Base-by-base conservation (phyloP, 2,329 filamentous ascomycete genomes). In the Aspergillus proliferans region DNA sequence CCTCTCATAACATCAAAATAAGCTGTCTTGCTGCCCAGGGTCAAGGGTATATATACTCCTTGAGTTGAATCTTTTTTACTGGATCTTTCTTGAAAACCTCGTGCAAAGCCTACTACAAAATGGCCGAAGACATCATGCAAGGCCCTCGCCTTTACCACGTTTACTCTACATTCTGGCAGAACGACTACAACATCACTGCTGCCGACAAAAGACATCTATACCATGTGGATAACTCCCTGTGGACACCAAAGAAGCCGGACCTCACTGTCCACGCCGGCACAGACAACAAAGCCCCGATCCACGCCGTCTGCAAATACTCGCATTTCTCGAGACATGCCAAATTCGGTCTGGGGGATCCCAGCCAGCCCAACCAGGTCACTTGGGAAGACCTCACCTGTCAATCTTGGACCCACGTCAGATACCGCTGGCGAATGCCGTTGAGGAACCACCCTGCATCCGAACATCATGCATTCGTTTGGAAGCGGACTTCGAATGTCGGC, bases 381-480 rank as follows among this genome's bases (percentile, higher is more conserved):
- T 70, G 65, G 64, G 62, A 66, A 46, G 58, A 62, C 15, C 50
- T 70, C 5, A 56, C 55, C 28, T 58, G 57, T 34, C 57, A 64
- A 40, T 60, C 59, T 15, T 36, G 53, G 39, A 36, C 52, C 30
- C 55, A 56, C 12, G 57, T 52, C 9, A 60, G 54, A 50, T 68
- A 66, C 45, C 58, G 59, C 10, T 64, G 65, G 48, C 57, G 64
- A 19, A 58, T 64, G 39, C 55, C 55, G 3, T 9, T 64, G 1
- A 48, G 47, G 1, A 43, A 45, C 3, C 42, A 39, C 12, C 9
- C 34, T 21, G 53, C 47, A 21, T 26, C 18, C 12, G 47, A 39
- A 42, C 51, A 58, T 22, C 57, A 52, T 15, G 57, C 51, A 6
- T 70, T 69, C 43, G 48, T 61, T 14, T 70, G 68, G 68, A 67